phyloP scores from a whole-genome alignment of 768 basidiomycete species.

The Psilocybe tampanensis region DNA sequence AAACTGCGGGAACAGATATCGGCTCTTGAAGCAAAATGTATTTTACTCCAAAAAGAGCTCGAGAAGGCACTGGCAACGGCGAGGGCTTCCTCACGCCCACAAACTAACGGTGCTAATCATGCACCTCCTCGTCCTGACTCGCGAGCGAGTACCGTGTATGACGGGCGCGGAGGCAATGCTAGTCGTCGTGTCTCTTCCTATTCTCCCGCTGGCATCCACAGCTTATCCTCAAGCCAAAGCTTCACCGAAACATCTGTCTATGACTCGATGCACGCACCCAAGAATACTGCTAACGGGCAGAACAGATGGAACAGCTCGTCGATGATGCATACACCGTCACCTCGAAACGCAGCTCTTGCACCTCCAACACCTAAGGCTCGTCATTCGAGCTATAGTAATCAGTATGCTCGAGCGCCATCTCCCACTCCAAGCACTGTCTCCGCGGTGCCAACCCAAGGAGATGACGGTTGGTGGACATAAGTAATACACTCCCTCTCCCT shows the following conservation, averaged over 20 bases:
- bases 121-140: slow-evolving; percentile 72
- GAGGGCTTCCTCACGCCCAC: slow-evolving; percentile 39
- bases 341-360: slow-evolving; percentile 37
- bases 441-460: slow-evolving; percentile 64
- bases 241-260: slow-evolving; percentile 64
- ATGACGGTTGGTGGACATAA: slow-evolving; percentile 82
- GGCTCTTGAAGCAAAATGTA: slow-evolving; percentile 60
- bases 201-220: slow-evolving; percentile 14
- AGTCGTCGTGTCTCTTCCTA: slow-evolving; percentile 40
- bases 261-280: slow-evolving; percentile 68
- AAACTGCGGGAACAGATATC: slow-evolving; percentile 70
- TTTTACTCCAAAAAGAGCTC: slow-evolving; percentile 59
- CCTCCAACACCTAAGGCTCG: slow-evolving; percentile 39
- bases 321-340: slow-evolving; percentile 35
- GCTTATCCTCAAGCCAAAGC: slow-evolving; percentile 28
- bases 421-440: slow-evolving; percentile 82
- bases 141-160: slow-evolving; percentile 66
- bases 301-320: slow-evolving; percentile 29
- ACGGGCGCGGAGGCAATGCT: slow-evolving; percentile 53
- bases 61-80: slow-evolving; percentile 41
- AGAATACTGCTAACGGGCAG: slow-evolving; percentile 24
- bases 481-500: slow-evolving; percentile 6
- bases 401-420: slow-evolving; percentile 48
- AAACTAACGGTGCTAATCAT: slow-evolving; percentile 43
- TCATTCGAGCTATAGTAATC: slow-evolving; percentile 24